A percentile compares a stretch with the other conserved stretches of the same genome.
phyloP scores from a whole-genome alignment of 2,329 filamentous ascomycete genomes.

The Talaromyces verruculosus region DNA sequence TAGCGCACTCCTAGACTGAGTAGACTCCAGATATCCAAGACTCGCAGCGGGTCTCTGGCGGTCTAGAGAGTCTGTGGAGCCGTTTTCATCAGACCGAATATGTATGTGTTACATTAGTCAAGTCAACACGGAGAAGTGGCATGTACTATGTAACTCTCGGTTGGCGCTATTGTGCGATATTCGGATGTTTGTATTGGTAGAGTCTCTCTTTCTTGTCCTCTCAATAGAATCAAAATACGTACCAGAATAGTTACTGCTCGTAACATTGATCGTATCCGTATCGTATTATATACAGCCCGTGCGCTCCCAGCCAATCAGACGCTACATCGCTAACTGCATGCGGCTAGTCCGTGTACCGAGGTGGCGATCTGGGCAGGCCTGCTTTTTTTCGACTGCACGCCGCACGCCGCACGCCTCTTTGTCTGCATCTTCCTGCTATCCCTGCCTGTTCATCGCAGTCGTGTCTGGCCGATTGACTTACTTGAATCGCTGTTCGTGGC shows the following conservation, averaged over 20 bases:
- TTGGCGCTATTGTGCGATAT: background rate
- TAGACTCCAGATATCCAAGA: background rate
- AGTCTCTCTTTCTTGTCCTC: background rate
- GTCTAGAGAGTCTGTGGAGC: constrained; percentile 14
- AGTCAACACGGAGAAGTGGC: too few relatives aligned
- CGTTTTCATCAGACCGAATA: background rate
- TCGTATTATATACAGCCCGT: background rate
- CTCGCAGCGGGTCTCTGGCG: background rate
- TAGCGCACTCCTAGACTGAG: background rate
- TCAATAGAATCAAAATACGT: too few relatives aligned
- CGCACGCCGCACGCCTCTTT: background rate
- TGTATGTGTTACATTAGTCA: background rate
- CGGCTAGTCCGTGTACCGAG: background rate
- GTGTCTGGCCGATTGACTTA: too few relatives aligned
- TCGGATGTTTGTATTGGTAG: background rate
- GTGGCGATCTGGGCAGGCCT: constrained; percentile 15
- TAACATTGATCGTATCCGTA: background rate
- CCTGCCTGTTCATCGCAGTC: background rate
- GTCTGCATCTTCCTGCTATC: background rate
- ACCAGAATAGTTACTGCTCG: too few relatives aligned
- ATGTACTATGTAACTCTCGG: background rate
- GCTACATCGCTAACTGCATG: background rate
- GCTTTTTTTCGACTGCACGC: constrained; percentile 16
- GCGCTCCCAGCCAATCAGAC: background rate
- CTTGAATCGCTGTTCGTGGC: too few relatives aligned